Evolutionary conservation across 2,329 filamentous ascomycete species (phyloP), one percentile per base, ranked within the genome.

Genomic region (Capronia americana): DNA sequence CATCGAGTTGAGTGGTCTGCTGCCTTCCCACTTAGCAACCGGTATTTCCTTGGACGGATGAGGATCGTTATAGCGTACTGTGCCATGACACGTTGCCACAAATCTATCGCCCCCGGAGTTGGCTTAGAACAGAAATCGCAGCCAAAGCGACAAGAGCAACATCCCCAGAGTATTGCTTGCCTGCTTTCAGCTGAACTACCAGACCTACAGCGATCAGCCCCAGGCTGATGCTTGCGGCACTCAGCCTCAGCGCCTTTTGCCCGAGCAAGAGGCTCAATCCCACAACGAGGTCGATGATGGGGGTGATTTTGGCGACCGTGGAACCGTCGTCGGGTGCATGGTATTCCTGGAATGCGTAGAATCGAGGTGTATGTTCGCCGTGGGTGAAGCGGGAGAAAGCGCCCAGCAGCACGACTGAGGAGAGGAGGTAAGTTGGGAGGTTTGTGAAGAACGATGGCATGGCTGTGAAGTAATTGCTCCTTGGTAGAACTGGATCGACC

Each of bases 331-430:
- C 67, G 17, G 56, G 56, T 11, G 56, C 34, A 41, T 69, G 67
- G 32, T 67, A 64, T 41, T 69, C 63, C 34, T 69, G 67, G 34
- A 66, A 67, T 2, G 60, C 64, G 57, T 69, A 66, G 24, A 32
- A 67, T 38, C 30, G 60, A 12, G 64, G 67, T 2, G 67, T 69
- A 51, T 69, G 66, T 50, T 38, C 54, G 38, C 64, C 63, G 20
- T 66, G 67, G 17, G 67, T 66, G 57, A 69, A 64, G 20, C 67
- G 59, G 24, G 67, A 69, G 28, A 69, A 69, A 12, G 59, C 38
- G 14, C 67, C 64, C 10, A 67, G 60, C 14, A 69, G 54, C 41
- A 64, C 56, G 55, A 69, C 53, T 48, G 48, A 54, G 14, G 67
- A 26, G 30, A 66, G 67, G 17, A 63, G 32, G 56, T 69, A 66